phyloP scores from a whole-genome alignment of 331 rosid genomes.

The Rosa hybrid region DNA sequence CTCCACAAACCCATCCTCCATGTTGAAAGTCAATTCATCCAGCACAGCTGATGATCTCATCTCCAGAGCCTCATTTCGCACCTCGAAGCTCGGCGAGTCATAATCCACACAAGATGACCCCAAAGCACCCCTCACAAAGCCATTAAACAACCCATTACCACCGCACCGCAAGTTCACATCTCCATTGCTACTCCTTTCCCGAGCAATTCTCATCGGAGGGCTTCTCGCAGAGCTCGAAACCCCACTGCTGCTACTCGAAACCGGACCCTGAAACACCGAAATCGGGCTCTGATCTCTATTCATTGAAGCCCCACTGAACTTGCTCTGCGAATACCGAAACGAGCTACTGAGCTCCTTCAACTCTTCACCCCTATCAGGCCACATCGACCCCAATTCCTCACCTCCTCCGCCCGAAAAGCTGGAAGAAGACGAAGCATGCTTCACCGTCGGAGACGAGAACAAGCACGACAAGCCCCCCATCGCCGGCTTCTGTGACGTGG shows the following conservation, averaged over 20 bases:
- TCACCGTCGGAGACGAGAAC: constrained; percentile 67
- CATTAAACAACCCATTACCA: constrained; percentile 59
- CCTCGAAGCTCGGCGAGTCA: constrained; percentile 41
- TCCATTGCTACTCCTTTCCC: constrained; percentile 43
- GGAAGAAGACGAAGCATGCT: constrained; percentile 58
- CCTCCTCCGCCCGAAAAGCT: constrained; percentile 54
- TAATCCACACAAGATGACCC: constrained; percentile 76
- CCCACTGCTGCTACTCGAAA: constrained; percentile 63
- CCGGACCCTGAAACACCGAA: constrained; percentile 86
- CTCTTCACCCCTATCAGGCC: constrained; percentile 72
- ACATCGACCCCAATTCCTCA: constrained; percentile 60
- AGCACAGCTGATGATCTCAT: constrained; percentile 44
- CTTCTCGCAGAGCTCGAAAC: constrained; percentile 45
- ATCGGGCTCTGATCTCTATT: constrained; percentile 85
- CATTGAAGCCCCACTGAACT: constrained; percentile 56
- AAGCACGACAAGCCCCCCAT: constrained; percentile 79
- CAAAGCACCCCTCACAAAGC: constrained; percentile 78
- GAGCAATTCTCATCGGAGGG: constrained; percentile 41
- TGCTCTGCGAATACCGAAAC: constrained; percentile 61
- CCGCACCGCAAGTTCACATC: constrained; percentile 45
- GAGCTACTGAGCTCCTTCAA: constrained; percentile 77
- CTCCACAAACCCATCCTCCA: constrained; percentile 69
- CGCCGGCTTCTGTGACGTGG: constrained; percentile 68
- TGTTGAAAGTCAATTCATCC: constrained; percentile 82
- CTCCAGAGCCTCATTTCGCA: constrained; percentile 38